Base-by-base conservation (phyloP, 257 asterid genomes). In the Capsicum baccatum region DNA sequence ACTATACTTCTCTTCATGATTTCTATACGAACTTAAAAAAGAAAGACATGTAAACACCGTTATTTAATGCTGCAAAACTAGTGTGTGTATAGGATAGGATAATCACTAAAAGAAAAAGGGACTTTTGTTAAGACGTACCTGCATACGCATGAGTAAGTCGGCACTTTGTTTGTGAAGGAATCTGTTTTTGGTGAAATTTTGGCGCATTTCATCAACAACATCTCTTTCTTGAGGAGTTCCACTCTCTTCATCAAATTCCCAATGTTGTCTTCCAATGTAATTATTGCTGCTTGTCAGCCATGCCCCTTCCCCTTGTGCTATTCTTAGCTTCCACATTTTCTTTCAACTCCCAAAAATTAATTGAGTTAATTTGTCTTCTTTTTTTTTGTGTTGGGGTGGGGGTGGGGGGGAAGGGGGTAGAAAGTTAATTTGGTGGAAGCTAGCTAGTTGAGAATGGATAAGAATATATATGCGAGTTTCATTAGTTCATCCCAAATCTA, bases 301-400 rank as follows among this genome's bases (percentile, higher is more conserved):
- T 13, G 66, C 15, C n/a, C 71, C 88, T 21, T 80, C 89, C 6
- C 87, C 91, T 52, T 89, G 87, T 50, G 91, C 89, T 62, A 86
- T 83, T 85, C 83, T 90, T 78, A 90, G 85, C 90, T 82, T 89
- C 93, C 93, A 90, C 93, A 90, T 89, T 66, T 35, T 48, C 66
- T 5, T 17, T 59, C 66, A 54, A 64, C 73, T 63, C 26, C 26
- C 21, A 63, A 19, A 9, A 62, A 62, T 60, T 58, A 58, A 39
- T 39, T 60, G 37, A 60, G 14, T 60, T 60, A 60, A 60, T 60
- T 60, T 59, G 35, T 26, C 0, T 1, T 26, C 1, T 26, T 26
- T 26, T 26, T 26, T 26, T 26, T 26, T 26, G 1, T 26, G 1
- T 26, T 0, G 1, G 0, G 33, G 33, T 1, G 33, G 33, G 33